Evolutionary conservation across 1,284 basidiomycete genomes (phyloP), one percentile per base, ranked within the genome.

Genomic region (Meripilus lineatus): DNA sequence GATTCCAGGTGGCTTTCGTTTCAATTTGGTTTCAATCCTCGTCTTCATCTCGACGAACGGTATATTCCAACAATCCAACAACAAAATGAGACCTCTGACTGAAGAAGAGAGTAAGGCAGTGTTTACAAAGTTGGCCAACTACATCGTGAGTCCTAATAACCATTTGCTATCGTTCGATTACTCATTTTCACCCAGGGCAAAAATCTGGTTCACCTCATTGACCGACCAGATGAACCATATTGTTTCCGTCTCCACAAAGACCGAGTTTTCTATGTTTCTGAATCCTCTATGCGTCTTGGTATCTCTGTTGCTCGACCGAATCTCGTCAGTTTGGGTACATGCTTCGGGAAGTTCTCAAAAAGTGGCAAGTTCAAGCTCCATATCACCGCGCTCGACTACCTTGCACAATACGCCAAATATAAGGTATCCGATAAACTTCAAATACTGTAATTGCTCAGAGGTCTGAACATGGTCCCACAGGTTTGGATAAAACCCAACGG

Each of bases 401-500:
- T 99, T 43, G 92, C 93, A 2, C 92, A 96, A 62, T 97, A 97
- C 63, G 95, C 96, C 20, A 98, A 96, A 68, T 93, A 94, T 75
- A 99, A 99, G 79, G 94, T 92, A 52, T 42, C 69, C 53, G 4
- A 18, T 46, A 14, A 22, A 21, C 40, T 44, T 38, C 45, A 10
- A 30, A 8, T 10, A 30, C 28, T 30, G 4, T 20, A 4, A 32
- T 33, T 30, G 8, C 17, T 18, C 25, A 32, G 26, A n/a, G 38
- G 6, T 38, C 36, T 44, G 5, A 38, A 7, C 8, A 25, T 24
- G 13, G 25, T 14, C 15, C 10, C 23, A 7, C 54, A 96, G 94
- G 82, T 98, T 28, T 99, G 96, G 96, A 95, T 99, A 66, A 99
- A 99, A 67, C 89, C 94, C 13, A 96, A 99, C 52, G 96, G 96